Base-by-base conservation (phyloP, 2,329 filamentous ascomycete species). In the Diaporthe sp. region DNA sequence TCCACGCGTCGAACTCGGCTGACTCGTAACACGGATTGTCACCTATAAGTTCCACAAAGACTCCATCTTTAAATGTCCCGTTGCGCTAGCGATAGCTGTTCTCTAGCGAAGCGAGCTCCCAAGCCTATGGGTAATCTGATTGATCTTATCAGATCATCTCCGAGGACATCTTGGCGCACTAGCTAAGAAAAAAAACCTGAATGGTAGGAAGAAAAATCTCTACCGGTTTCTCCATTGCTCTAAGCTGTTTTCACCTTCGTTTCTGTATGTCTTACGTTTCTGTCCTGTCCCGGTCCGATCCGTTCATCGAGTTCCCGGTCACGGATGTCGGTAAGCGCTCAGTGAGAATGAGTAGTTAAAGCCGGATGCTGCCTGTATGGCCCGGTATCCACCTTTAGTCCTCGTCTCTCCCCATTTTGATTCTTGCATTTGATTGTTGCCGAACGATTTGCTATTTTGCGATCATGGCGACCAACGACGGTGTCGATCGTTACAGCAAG, bases 81-180 rank as follows among this genome's bases (percentile, higher is more conserved):
- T 65, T 19, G 25, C 61, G 61, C 61, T 49, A 65, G 25, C 17
- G 25, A 19, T 49, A 13, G 61, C 4, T n/a, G 13, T 65, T 34
- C 13, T 15, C 42, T 28, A 6, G 22, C n/a, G 7, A 22, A 62
- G 39, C 37, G 39, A 49, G 61, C 42, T 34, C 42, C 28, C 17
- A 12, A 34, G 31, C 44, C 28, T n/a, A 12, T 15, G 62, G 19
- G 44, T 51, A 62, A 62, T 49, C 62, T 51, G 62, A 37, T 37
- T 37, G 19, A 67, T 67, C 62, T 67, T 67, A 67, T 67, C 62
- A 51, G 62, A 67, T 67, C 8, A 25, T 67, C 62, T 37, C 12
- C 44, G 19, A 37, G 22, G 46, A 15, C 2, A 37, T 34, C 46
- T 68, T 53, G 62, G 46, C 62, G 22, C 46, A 25, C 62, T 28